Evolutionary conservation across 2,329 filamentous ascomycete species (phyloP).

Genomic region (Erysiphe neolycopersici): DNA sequence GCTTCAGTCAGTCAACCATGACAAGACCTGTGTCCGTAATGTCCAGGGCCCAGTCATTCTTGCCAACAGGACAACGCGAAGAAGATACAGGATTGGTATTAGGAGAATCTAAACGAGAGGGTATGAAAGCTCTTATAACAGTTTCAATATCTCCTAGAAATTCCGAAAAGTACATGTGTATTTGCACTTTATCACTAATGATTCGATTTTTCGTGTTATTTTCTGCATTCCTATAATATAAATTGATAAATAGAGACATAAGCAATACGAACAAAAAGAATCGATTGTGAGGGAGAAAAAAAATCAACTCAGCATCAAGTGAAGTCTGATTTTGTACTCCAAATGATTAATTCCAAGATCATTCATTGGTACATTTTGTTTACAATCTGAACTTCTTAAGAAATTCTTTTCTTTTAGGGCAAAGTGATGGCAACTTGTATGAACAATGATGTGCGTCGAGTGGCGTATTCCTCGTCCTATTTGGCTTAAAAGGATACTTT

Average conservation of each 20-base stretch:
- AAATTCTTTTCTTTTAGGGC: too few relatives aligned
- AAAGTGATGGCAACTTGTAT: too few relatives aligned
- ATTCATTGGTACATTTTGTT: too few relatives aligned
- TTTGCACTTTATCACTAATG: background rate
- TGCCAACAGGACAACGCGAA: constrained; percentile 15
- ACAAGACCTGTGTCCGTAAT: constrained; percentile 17
- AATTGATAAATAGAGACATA: too few relatives aligned
- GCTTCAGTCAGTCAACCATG: constrained; percentile 21
- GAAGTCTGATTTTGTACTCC: too few relatives aligned
- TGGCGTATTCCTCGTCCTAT: background rate
- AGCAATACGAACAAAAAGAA: too few relatives aligned
- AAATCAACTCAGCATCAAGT: too few relatives aligned
- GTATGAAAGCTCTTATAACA: constrained; percentile 19
- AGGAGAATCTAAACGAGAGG: constrained; percentile 20
- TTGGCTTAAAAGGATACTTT: background rate
- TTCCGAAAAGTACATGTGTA: background rate
- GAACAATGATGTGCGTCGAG: too few relatives aligned
- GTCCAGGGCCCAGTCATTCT: constrained; percentile 18
- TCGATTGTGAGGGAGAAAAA: too few relatives aligned
- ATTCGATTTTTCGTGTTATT: background rate
- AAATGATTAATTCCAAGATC: too few relatives aligned
- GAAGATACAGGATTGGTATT: constrained; percentile 5
- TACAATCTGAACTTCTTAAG: too few relatives aligned
- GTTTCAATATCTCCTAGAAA: constrained; percentile 3
- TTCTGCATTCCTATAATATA: too few relatives aligned